Evolutionary conservation across 23 red algal species (phyloP), one percentile per base, ranked within the genome.

Genomic region (Cyanidiococcus yangmingshanensis): DNA sequence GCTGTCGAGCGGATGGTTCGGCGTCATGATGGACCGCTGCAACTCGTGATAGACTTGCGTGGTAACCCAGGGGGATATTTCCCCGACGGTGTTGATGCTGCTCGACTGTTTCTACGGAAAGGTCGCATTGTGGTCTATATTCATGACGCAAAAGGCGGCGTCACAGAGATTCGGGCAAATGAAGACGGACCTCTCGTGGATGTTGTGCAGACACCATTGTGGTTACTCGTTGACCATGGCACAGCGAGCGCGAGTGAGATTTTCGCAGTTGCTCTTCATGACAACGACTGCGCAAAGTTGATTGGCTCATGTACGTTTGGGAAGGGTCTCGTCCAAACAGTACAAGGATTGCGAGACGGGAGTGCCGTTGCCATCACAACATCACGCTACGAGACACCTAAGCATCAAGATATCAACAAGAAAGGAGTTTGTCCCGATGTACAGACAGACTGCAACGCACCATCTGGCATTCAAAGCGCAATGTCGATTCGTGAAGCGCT

Each of bases 51-150:
- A 27, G 94, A 98, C 77, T 79, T 98, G 86, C 58, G 94, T 40
- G 85, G 91, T 38, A 98, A 98, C 75, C 76, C 87, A 1, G 94
- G 94, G 63, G 94, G 94, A 2, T 98, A 91, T 41, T 98, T 98
- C 76, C 88, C 88, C 2, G 94, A 68, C 0, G 94, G 94, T 27
- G 86, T 98, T 1, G 87, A 90, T 58, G 94, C 90, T 25, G 94
- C 94, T 54, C 54, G 89, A 25, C 80, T 98, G 57, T 98, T 98
- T 67, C 57, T 91, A 40, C 87, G 58, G 38, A 37, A 7, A 30
- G 93, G 77, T 31, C 87, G 76, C 21, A 76, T 79, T 12, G 85
- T 98, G 34, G 87, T 92, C 0, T 98, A 77, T 40, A 87, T 89
- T 0, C 68, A 88, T 38, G 83, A 98, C 68, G 75, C 80, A 50